Base-by-base conservation (phyloP, 176 grass and related monocot species). In the Neostapfia colusana region DNA sequence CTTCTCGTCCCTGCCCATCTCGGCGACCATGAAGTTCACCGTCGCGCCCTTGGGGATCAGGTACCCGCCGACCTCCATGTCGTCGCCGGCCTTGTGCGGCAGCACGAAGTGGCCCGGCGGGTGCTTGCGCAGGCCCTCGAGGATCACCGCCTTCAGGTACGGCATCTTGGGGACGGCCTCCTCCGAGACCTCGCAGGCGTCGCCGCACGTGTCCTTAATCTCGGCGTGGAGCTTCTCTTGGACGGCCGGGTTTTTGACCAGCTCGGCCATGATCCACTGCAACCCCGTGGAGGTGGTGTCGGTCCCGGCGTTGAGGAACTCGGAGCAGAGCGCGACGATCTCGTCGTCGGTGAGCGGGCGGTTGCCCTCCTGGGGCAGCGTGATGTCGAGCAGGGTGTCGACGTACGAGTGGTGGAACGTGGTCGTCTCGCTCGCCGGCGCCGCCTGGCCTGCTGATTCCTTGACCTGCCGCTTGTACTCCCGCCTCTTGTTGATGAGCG, bases 241-340 rank as follows among this genome's bases (percentile, higher is more conserved):
- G 14, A 82, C 69, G 25, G 44, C 9, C 42, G 79, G 87, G 77
- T 90, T 81, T 81, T 85, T 90, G 39, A 93, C 87, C 0, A 93
- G 91, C 69, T 93, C 81, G 20, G 91, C 91, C 91, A 90, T 90
- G 81, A 93, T 93, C 91, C 91, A 93, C 69, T 90, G 73, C 26
- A 93, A 35, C 14, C 77, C 81, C 14, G 91, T 93, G 57, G 84
- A 79, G 10, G 91, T 93, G 11, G 84, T 82, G 81, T 93, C 87
- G 14, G 87, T 90, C 20, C 91, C 91, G 35, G 75, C 87, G 70
- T 10, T 85, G 10, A 93, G 62, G 70, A 93, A 93, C 73, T 93
- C 91, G 10, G 87, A 89, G 77, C 91, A 93, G 12, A 93, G 87
- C 14, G 2, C 4, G 17, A 75, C 62, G n/a, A 90, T 79, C 80